Conservation (phyloP, 768 basidiomycete species). For the Holtermanniella nyarrowii region DNA sequence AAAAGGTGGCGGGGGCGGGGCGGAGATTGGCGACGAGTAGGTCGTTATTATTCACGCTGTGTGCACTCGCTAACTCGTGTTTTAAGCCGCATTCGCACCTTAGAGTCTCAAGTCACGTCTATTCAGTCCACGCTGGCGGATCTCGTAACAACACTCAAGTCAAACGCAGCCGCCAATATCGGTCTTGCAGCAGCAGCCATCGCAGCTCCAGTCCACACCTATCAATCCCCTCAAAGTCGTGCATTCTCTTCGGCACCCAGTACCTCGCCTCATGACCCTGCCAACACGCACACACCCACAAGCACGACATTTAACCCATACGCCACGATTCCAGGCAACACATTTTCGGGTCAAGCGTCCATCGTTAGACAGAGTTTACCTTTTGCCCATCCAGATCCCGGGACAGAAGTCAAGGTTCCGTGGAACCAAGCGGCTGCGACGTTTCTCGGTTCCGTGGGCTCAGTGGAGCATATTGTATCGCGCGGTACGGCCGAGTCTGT, state of each 20-base stretch:
- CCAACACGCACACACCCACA: conserved; percentile 3
- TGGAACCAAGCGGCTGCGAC: no score
- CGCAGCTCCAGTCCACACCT: not conserved
- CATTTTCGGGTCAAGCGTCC: not conserved
- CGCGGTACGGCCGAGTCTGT: not conserved
- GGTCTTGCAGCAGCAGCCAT: not conserved
- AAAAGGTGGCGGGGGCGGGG: conserved; percentile 42
- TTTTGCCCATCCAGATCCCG: not conserved
- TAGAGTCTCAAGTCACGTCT: conserved; percentile 71
- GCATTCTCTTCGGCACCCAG: not conserved
- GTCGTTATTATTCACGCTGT: conserved; percentile 5
- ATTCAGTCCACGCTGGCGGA: conserved; percentile 75
- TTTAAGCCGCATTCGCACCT: conserved; percentile 72
- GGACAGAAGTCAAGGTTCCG: not conserved
- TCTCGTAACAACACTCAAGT: conserved; percentile 57
- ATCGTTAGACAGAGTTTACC: no score
- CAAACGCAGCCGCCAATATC: conserved; percentile 7
- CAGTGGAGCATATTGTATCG: not conserved
- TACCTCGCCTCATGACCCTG: not conserved
- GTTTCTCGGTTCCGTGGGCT: not conserved
- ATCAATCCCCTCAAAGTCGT: not conserved
- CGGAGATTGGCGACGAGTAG: conserved; percentile 27
- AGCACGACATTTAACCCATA: conserved; percentile 8
- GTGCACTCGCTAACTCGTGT: not conserved
- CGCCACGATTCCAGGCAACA: not conserved